Evolutionary conservation across 169 alveolate genomes (phyloP).

Genomic region (Plasmodium cynomolgi): DNA sequence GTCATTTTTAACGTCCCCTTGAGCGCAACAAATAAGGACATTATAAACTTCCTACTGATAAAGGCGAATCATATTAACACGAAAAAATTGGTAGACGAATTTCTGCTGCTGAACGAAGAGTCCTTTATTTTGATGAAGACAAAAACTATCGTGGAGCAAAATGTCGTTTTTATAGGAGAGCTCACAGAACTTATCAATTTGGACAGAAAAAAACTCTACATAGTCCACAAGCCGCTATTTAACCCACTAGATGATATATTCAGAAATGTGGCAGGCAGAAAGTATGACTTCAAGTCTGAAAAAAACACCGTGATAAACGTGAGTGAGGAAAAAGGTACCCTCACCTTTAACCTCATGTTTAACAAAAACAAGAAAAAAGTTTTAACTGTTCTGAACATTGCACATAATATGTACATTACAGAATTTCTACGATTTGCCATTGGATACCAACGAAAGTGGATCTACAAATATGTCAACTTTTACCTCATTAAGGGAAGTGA

Average conservation of each 20-base stretch:
- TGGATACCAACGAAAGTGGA: conserved; percentile 76
- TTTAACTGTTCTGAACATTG: conserved; percentile 34
- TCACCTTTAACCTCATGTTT: conserved; percentile 17
- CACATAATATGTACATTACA: conserved; percentile 56
- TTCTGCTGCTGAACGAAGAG: conserved; percentile 33
- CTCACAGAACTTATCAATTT: conserved; percentile 17
- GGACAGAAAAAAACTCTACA: conserved; percentile 25
- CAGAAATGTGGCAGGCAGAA: conserved; percentile 42
- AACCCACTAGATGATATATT: conserved; percentile 41
- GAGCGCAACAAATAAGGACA: conserved; percentile 65
- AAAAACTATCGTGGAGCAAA: conserved; percentile 1
- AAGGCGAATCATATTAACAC: conserved; percentile 68
- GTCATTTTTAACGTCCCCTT: conserved; percentile 57
- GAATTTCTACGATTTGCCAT: conserved; percentile 44
- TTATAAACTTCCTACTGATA: conserved; percentile 42
- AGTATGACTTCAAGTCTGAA: conserved; percentile 67
- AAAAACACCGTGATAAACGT: neutral
- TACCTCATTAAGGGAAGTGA: conserved; percentile 49
- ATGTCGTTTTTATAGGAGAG: conserved; percentile 39
- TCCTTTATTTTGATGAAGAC: conserved; percentile 8
- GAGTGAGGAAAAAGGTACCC: conserved; percentile 12
- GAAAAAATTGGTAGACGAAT: conserved; percentile 31
- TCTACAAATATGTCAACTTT: conserved; percentile 42
- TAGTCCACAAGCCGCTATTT: conserved; percentile 32
- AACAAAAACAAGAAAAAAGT: conserved; percentile 17